A percentile compares a stretch with the other conserved stretches of the same genome.
Conservation (phyloP, 2,329 filamentous ascomycete genomes). For the Pyricularia grisea region DNA sequence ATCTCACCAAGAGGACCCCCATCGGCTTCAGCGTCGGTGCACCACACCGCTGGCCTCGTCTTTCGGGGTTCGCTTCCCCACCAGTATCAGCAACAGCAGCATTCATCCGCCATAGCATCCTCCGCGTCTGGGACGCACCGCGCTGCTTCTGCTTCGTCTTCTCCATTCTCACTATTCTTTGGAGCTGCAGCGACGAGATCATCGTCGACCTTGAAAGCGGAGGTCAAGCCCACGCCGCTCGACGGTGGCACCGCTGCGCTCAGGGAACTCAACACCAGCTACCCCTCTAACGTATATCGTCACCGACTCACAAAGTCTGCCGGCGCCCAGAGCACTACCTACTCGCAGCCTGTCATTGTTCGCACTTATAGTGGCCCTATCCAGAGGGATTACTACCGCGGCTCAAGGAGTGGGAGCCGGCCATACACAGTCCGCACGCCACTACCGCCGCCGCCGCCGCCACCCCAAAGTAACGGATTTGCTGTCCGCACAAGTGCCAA, state of each 20-base stretch:
- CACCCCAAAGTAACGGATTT: conserved; percentile 1
- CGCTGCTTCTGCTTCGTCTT: conserved; percentile 26
- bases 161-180: conserved; percentile 39
- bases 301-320: conserved; percentile 48
- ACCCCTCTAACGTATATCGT: conserved; percentile 34
- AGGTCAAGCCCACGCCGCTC: conserved; percentile 45
- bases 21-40: conserved; percentile 2
- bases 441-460: conserved; percentile 14
- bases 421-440: conserved; percentile 20
- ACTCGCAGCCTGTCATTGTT: conserved; percentile 57
- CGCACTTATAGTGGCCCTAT: conserved; percentile 48
- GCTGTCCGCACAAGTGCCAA: conserved; percentile 5
- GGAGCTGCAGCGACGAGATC: conserved; percentile 33
- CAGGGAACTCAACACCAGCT: conserved; percentile 48
- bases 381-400: conserved; percentile 16
- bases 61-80: not conserved
- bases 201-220: conserved; percentile 38
- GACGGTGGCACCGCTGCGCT: conserved; percentile 48
- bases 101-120: conserved; percentile 11
- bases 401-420: conserved; percentile 17
- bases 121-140: conserved; percentile 15
- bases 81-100: not conserved
- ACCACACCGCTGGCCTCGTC: conserved; percentile 3
- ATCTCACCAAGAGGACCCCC: not conserved
- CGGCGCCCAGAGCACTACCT: conserved; percentile 46